These are phyloP conservation scores for Malassezia obtusa DNA, from an alignment of 1,284 basidiomycete species.

Conservation along the genomic window DNA sequence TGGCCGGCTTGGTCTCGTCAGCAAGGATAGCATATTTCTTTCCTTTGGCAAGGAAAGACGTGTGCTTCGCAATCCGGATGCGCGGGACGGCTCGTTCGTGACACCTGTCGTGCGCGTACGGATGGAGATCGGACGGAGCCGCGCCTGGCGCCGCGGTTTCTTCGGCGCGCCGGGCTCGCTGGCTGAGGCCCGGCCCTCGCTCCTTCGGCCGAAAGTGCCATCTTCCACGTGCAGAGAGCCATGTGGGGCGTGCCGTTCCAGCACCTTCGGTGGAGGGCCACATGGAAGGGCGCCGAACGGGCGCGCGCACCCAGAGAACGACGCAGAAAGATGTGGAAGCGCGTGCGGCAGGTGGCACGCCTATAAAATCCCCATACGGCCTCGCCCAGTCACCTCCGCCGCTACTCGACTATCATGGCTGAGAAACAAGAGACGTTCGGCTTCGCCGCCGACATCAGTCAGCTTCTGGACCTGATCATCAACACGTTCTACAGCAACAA, in stretches of 20 bases:
- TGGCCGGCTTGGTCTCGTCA: slow-evolving; percentile 2
- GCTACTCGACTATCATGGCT: slow-evolving; percentile 27
- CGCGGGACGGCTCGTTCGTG: too few species aligned
- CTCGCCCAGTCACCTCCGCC: background rate
- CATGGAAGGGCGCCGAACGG: slow-evolving; percentile 12
- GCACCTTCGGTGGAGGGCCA: slow-evolving; percentile 16
- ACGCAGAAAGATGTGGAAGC: slow-evolving; percentile 7
- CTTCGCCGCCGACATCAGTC: slow-evolving; percentile 45
- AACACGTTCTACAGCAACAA: slow-evolving; percentile 49
- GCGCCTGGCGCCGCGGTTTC: background rate
- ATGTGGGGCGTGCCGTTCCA: slow-evolving; percentile 1
- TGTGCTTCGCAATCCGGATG: background rate
- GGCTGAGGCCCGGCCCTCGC: too few species aligned
- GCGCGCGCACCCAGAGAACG: background rate
- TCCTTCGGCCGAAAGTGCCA: background rate
- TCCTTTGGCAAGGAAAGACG: background rate
- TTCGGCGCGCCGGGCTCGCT: background rate
- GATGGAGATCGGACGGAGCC: background rate
- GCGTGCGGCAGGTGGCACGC: background rate
- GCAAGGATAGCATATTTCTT: slow-evolving; percentile 10
- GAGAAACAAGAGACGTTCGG: slow-evolving; percentile 44
- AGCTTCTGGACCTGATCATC: slow-evolving; percentile 48
- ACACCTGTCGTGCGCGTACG: background rate
- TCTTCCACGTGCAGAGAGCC: too few species aligned
- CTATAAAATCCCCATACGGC: slow-evolving; percentile 11